A percentile compares a stretch with the other conserved stretches of the same genome.
phyloP scores from a whole-genome alignment of 164 flowering plant species.

The Platanus orientalis region DNA sequence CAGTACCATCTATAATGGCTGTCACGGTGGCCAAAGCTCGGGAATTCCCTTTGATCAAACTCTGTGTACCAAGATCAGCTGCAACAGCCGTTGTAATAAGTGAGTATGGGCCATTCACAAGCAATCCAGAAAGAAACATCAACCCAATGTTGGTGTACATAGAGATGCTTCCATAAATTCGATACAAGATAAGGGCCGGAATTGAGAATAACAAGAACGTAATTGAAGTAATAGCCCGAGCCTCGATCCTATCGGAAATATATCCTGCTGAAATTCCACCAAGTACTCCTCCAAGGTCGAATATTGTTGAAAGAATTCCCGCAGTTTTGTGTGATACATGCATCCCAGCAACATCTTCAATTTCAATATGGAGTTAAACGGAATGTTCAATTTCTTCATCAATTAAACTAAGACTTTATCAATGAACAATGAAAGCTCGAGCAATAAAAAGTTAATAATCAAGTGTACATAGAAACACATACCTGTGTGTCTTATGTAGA shows the following conservation, averaged over 20 bases:
- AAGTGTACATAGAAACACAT: too few species aligned
- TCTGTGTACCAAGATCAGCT: slow-evolving; percentile 92
- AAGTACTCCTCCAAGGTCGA: slow-evolving; percentile 87
- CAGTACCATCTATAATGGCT: slow-evolving; percentile 97
- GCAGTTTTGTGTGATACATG: slow-evolving; percentile 79
- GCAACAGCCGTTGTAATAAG: slow-evolving; percentile 98
- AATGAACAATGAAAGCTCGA: too few species aligned
- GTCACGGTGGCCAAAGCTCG: slow-evolving; percentile 97
- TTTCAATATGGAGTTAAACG: slow-evolving; percentile 10
- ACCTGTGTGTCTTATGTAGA: slow-evolving; percentile 96
- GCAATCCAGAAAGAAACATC: slow-evolving; percentile 80
- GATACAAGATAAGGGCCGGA: slow-evolving; percentile 74
- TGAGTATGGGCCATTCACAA: slow-evolving; percentile 94
- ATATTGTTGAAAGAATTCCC: slow-evolving; percentile 84
- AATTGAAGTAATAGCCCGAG: slow-evolving; percentile 83
- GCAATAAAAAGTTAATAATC: too few species aligned
- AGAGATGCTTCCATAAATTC: slow-evolving; percentile 68
- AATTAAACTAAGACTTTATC: too few species aligned
- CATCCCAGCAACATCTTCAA: slow-evolving; percentile 87
- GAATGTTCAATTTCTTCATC: too few species aligned
- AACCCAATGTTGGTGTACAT: slow-evolving; percentile 51
- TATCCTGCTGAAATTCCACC: slow-evolving; percentile 90
- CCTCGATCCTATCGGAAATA: slow-evolving; percentile 77
- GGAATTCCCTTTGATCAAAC: slow-evolving; percentile 57
- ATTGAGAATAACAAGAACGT: slow-evolving; percentile 60